Conservation (phyloP, 2,329 filamentous ascomycete species). For the Salinomyces thailandicus region DNA sequence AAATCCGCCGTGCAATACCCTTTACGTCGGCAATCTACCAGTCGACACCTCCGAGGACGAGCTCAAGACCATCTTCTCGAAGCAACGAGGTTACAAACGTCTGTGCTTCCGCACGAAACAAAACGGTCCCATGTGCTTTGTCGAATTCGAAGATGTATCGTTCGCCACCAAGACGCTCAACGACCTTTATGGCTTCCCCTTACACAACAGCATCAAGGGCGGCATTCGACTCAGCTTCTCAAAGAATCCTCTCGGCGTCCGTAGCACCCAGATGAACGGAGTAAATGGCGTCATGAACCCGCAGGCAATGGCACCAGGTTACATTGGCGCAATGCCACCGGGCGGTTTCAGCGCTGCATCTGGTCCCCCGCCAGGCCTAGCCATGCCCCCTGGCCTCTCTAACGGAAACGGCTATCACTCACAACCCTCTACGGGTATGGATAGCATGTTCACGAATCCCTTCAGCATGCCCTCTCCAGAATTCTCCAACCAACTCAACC, state of each 20-base stretch:
- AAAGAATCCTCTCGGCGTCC: conserved; percentile 90
- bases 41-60: conserved; percentile 91
- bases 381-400: conserved; percentile 49
- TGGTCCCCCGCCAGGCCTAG: conserved; percentile 69
- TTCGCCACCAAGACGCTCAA: conserved; percentile 85
- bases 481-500: conserved; percentile 15
- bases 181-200: conserved; percentile 74
- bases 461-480: conserved; percentile 14
- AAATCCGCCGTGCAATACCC: conserved; percentile 93
- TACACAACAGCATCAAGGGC: conserved; percentile 88
- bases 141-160: conserved; percentile 90
- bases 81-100: conserved; percentile 88
- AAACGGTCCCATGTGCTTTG: conserved; percentile 97
- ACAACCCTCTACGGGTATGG: conserved; percentile 11
- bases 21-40: conserved; percentile 95
- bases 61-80: conserved; percentile 84
- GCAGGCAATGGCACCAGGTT: conserved; percentile 45
- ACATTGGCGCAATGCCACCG: conserved; percentile 51
- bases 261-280: conserved; percentile 57
- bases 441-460: conserved; percentile 22
- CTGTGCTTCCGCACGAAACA: conserved; percentile 91
- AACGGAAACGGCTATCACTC: conserved; percentile 10
- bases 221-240: conserved; percentile 94
- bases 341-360: conserved; percentile 46
- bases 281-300: conserved; percentile 43